Base-by-base conservation (phyloP, 176 grass and related monocot species). In the Paspalum vaginatum region DNA sequence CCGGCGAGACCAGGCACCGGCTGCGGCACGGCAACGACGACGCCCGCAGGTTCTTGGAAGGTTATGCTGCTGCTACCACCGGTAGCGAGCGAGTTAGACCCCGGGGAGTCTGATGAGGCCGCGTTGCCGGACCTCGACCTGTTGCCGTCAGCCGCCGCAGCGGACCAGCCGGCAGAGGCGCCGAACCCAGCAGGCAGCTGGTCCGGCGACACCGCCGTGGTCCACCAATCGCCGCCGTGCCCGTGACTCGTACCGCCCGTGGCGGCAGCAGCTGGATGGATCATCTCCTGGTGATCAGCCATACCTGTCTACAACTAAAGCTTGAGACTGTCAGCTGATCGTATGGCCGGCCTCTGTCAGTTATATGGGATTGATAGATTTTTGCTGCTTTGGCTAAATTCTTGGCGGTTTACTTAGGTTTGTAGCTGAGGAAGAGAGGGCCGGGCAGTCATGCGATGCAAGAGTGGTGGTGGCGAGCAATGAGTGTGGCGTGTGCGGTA, bases 271-370 rank as follows among this genome's bases (percentile, higher is more conserved):
- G 70, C 24, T 9, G 83, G 59, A 38, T 58, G 84, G 76, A 86
- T 73, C 49, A 80, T 80, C 76, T 86, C 84, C 67, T 79, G 84
- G 49, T 66, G 84, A 66, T 86, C 84, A 0, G 58, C 84, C 84
- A 86, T 84, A 7, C 9, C 72, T 46, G 20, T 13, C 20, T 24
- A 2, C 44, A 49, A 3, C 22, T 27, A 24, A 25, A 59, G 72
- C 20, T 75, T 24, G 38, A 10, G 7, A 32, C 32, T 32, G 32
- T 64, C 61, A 4, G 61, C 32, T 32, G 32, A 38, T 8, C 15
- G 61, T 39, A 64, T n/a, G 39, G 32, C 32, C 8, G 25, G 25
- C 32, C 24, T 69, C 8, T 38, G 32, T 61, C 9, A 25, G 5
- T 67, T 46, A 53, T 55, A 37, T 80, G n/a, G 32, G 63, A 53